Base-by-base conservation (phyloP, 495 filamentous ascomycete species). In the Trichoderma erinaceum region DNA sequence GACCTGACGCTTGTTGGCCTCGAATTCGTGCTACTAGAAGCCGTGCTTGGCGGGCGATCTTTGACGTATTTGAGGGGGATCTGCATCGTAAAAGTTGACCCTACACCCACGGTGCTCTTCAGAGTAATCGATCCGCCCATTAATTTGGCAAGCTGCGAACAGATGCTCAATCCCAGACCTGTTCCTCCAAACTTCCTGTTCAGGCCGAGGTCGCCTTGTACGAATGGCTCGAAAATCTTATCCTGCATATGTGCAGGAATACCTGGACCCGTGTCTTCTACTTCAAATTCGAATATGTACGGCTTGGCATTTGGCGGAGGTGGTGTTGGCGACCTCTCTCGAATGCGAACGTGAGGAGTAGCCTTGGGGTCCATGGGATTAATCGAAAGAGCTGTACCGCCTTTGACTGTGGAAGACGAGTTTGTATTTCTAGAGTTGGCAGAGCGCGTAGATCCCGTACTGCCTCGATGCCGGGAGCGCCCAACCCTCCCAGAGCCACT, bases 161-260 rank as follows among this genome's bases (percentile, higher is more conserved):
- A 96, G 71, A 97, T 97, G 71, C 89, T 92, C 64, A 97, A 75
- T 11, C 93, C 93, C 8, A 97, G 79, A n/a, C 93, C 93, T 8
- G 93, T 97, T 16, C 93, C 93, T 27, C 92, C 92, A 73, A 89
- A 95, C 70, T 94, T 96, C 74, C 92, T 96, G 76, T 88, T 93
- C 25, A 97, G 79, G 2, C 92, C 89, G 12, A 95, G 79, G 74
- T 97, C 93, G 1, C 91, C 93, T 77, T 97, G 93, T 11, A 97
- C 89, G 72, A 97, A 97, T 0, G 93, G 93, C 74, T 97, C 93
- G 78, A 97, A 97, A 32, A 97, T 90, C 69, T 87, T 86, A 68
- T 90, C 78, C 69, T 91, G 91, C 67, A 93, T 84, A 64, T 87
- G 77, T 29, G 85, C 84, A 0, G 92, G 88, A 68, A 97, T 96